Percentiles rank a stretch among this genome's conserved stretches.
These are phyloP conservation scores for Triticum monococcum DNA, from an alignment of 176 grass and related monocot genomes.

Conservation along the genomic window DNA sequence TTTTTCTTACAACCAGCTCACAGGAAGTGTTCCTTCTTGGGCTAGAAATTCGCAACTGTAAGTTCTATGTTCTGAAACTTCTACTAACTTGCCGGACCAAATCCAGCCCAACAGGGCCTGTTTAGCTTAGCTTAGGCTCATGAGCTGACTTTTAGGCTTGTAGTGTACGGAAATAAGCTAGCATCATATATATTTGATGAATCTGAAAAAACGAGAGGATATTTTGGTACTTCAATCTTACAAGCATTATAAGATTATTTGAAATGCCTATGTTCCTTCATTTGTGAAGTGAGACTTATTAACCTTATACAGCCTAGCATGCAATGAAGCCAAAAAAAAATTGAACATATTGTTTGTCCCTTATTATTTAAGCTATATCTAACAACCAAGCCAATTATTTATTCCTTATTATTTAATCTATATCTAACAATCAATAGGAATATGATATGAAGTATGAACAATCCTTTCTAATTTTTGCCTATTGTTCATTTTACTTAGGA, in stretches of 20 bases:
- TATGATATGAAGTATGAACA: background rate
- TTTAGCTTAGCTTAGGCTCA: background rate
- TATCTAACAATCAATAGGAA: background rate
- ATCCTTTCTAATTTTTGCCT: background rate
- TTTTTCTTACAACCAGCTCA: constrained; percentile 88
- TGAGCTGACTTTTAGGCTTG: background rate
- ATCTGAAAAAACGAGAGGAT: too few species aligned
- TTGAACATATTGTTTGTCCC: background rate
- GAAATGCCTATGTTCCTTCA: too few species aligned
- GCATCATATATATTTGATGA: too few species aligned
- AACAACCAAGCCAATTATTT: background rate
- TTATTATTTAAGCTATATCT: too few species aligned
- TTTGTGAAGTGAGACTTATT: background rate
- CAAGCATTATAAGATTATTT: too few species aligned
- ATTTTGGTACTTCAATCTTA: too few species aligned
- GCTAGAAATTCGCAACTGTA: constrained; percentile 69
- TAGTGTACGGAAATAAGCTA: constrained; percentile 5
- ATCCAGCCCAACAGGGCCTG: background rate
- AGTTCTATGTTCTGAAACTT: constrained; percentile 32
- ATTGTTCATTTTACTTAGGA: constrained; percentile 43
- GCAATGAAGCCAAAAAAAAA: background rate
- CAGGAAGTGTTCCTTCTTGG: constrained; percentile 79
- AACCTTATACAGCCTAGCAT: background rate
- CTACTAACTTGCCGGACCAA: background rate
- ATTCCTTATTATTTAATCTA: background rate